Evolutionary conservation across 305 asterid species (phyloP).

Genomic region (Fraxinus floribunda): DNA sequence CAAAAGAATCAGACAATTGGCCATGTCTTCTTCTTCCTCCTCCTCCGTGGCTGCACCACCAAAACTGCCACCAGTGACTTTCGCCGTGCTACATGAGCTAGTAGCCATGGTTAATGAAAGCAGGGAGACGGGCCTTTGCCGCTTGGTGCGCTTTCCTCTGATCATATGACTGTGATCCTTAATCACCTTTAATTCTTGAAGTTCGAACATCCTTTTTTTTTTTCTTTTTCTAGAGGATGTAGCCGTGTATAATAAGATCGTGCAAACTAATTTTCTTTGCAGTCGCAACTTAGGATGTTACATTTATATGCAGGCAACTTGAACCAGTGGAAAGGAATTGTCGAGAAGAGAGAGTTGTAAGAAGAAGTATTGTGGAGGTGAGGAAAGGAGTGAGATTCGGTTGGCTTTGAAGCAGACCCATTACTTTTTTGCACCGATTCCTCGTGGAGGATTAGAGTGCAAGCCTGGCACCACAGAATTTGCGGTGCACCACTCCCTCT

Average conservation of each 20-base stretch:
- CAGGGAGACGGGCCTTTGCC: slow-evolving; percentile 51
- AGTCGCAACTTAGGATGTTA: background rate
- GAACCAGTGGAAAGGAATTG: slow-evolving; percentile 20
- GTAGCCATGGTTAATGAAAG: slow-evolving; percentile 43
- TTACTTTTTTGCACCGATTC: slow-evolving; percentile 54
- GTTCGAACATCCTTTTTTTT: background rate
- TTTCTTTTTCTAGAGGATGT: slow-evolving; percentile 21
- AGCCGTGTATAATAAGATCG: background rate
- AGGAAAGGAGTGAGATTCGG: no score
- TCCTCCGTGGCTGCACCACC: slow-evolving; percentile 22
- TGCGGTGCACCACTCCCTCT: slow-evolving; percentile 48
- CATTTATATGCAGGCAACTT: background rate
- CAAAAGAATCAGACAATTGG: slow-evolving; percentile 56
- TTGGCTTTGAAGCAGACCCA: no score
- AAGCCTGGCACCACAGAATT: slow-evolving; percentile 89
- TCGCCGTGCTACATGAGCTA: slow-evolving; percentile 43
- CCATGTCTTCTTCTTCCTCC: slow-evolving; percentile 48
- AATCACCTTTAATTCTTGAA: slow-evolving; percentile 27
- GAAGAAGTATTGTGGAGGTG: no score
- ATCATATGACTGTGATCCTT: slow-evolving; percentile 19
- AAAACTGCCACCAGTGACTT: background rate
- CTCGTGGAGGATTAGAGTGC: slow-evolving; percentile 86
- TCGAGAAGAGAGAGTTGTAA: background rate
- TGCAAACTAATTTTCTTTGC: background rate
- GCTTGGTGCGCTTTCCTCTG: slow-evolving; percentile 67